These are phyloP conservation scores for Mycosphaerella arachidis DNA, from an alignment of 2,329 filamentous ascomycete genomes.

Conservation along the genomic window DNA sequence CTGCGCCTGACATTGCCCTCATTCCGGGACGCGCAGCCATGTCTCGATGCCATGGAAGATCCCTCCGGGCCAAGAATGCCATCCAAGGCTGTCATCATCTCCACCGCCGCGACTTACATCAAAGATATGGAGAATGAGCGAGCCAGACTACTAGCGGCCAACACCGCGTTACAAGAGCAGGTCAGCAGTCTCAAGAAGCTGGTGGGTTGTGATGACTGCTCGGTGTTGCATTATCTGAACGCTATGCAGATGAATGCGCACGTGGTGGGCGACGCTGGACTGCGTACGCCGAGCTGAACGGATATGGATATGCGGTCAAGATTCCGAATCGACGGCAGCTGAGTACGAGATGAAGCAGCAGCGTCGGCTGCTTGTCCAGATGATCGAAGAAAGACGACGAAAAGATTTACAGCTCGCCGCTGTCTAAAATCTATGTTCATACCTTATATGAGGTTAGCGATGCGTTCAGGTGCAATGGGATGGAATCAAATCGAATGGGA, in stretches of 20 bases:
- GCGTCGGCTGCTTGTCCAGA: not conserved
- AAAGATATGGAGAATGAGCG: conserved; percentile 44
- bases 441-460: not conserved
- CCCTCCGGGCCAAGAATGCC: conserved; percentile 19
- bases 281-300: not conserved
- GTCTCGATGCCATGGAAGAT: conserved; percentile 7
- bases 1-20: conserved; percentile 27
- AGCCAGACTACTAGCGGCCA: conserved; percentile 37
- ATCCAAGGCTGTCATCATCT: conserved; percentile 45
- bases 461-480: not conserved
- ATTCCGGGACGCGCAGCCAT: conserved; percentile 14
- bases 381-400: not conserved
- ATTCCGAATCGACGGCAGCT: too few species aligned
- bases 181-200: conserved; percentile 42
- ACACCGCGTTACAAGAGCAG: conserved; percentile 36
- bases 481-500: too few species aligned
- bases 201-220: conserved; percentile 45
- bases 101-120: conserved; percentile 45
- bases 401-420: not conserved
- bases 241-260: conserved; percentile 2
- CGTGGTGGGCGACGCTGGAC: not conserved
- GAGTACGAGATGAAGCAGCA: too few species aligned
- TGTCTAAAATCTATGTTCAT: not conserved
- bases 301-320: too few species aligned
- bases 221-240: conserved; percentile 11